phyloP scores from a whole-genome alignment of 1,139 yeast genomes.

The Yamadazyma taylorii region DNA sequence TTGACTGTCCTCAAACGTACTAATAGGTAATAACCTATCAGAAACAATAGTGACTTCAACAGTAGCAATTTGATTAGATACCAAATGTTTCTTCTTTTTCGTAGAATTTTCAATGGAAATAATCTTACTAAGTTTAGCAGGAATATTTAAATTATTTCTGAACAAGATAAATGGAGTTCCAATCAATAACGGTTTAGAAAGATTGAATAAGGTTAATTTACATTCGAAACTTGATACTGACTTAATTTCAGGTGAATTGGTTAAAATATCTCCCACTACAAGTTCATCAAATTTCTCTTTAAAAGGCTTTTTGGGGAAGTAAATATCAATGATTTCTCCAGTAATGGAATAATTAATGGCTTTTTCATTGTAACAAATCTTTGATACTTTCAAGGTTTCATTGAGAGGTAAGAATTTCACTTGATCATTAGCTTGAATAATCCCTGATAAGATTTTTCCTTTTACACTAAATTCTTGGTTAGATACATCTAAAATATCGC shows the following conservation, averaged over 20 bases:
- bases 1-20: slow-evolving; percentile 57
- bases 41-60: slow-evolving; percentile 66
- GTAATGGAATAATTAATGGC: slow-evolving; percentile 50
- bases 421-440: slow-evolving; percentile 74
- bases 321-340: slow-evolving; percentile 70
- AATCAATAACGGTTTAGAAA: slow-evolving; percentile 70
- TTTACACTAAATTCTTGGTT: slow-evolving; percentile 45
- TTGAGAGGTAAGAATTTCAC: slow-evolving; percentile 58
- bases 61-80: slow-evolving; percentile 69
- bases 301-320: slow-evolving; percentile 47
- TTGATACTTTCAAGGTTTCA: slow-evolving; percentile 34
- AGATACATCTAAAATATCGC: slow-evolving; percentile 43
- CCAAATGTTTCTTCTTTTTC: slow-evolving; percentile 55
- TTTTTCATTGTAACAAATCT: slow-evolving; percentile 27
- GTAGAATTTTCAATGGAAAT: slow-evolving; percentile 39
- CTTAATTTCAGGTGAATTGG: slow-evolving; percentile 41
- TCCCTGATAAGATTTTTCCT: slow-evolving; percentile 78
- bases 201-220: slow-evolving; percentile 64
- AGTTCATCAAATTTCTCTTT: slow-evolving; percentile 50
- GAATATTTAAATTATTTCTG: slow-evolving; percentile 76
- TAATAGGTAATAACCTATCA: slow-evolving; percentile 58
- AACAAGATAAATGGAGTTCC: slow-evolving; percentile 85
- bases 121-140: slow-evolving; percentile 67
- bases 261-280: slow-evolving; percentile 68
- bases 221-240: slow-evolving; percentile 54